Evolutionary conservation across 2,329 filamentous ascomycete species (phyloP).

Genomic region (Hirsutella minnesotensis): DNA sequence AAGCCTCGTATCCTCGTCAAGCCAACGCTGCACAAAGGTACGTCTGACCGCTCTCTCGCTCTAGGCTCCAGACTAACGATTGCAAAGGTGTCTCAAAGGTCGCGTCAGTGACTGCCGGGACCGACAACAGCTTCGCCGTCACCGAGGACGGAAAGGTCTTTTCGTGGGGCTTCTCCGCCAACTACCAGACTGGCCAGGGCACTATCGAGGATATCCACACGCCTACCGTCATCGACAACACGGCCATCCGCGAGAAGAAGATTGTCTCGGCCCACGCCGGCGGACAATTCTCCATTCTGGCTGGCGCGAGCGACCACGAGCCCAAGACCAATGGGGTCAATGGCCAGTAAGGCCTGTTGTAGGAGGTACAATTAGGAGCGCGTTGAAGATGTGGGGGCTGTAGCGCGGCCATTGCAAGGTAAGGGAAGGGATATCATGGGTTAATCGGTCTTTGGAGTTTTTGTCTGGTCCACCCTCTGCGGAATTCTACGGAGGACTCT

Average conservation of each 20-base stretch:
- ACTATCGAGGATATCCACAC: conserved; percentile 67
- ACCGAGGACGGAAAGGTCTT: conserved; percentile 59
- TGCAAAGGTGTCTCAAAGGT: conserved; percentile 38
- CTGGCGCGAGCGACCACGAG: conserved; percentile 25
- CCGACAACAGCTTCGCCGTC: conserved; percentile 65
- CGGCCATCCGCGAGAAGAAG: conserved; percentile 62
- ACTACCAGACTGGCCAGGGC: conserved; percentile 69
- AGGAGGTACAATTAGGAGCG: not conserved
- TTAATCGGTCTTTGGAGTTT: not conserved
- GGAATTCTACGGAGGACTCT: too few relatives aligned
- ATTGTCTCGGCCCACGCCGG: conserved; percentile 75
- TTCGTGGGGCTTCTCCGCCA: conserved; percentile 71
- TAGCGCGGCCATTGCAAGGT: too few relatives aligned
- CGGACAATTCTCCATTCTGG: conserved; percentile 67
- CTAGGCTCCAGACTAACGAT: not conserved
- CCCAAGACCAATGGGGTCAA: conserved; percentile 18
- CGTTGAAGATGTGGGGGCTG: not conserved
- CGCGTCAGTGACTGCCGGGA: conserved; percentile 44
- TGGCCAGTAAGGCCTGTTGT: not conserved
- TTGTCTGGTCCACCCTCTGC: too few relatives aligned
- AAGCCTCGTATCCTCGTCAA: conserved; percentile 52
- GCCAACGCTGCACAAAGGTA: conserved; percentile 30
- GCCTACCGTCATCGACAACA: conserved; percentile 75
- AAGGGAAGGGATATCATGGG: too few relatives aligned
- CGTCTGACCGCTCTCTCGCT: conserved; percentile 9